Evolutionary conservation across 306 rosid species (phyloP).

Genomic region (Castanopsis chinensis): DNA sequence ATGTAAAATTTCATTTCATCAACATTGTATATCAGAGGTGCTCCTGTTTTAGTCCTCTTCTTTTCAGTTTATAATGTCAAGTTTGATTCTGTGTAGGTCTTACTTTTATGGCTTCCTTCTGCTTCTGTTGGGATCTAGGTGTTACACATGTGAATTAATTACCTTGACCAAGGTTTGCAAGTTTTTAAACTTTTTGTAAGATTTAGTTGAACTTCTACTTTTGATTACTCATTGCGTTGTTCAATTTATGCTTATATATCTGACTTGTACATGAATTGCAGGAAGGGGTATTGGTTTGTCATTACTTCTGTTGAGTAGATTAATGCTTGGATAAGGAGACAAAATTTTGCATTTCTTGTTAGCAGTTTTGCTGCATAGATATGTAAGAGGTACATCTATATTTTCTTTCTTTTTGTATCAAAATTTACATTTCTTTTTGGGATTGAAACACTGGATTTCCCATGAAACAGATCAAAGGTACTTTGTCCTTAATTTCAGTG

Average conservation of each 20-base stretch:
- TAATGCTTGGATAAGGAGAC: constrained; percentile 12
- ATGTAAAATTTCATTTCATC: constrained; percentile 10
- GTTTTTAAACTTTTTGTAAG: background rate
- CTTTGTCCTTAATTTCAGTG: too few species aligned
- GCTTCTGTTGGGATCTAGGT: background rate
- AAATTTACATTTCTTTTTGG: background rate
- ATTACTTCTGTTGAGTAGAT: background rate
- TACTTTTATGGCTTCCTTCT: constrained; percentile 7
- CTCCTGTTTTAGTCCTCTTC: background rate
- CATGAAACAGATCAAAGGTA: background rate
- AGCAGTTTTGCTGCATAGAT: background rate
- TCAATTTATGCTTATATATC: background rate
- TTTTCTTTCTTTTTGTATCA: background rate
- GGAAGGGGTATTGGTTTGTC: background rate
- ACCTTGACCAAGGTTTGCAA: constrained; percentile 11
- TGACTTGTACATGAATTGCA: background rate
- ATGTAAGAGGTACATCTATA: constrained; percentile 16
- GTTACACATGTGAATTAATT: constrained; percentile 5
- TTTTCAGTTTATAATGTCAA: constrained; percentile 1
- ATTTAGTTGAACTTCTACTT: background rate
- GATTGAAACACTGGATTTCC: background rate
- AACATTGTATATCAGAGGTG: constrained; percentile 6
- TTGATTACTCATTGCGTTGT: background rate
- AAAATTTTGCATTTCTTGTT: background rate
- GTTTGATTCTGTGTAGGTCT: constrained; percentile 23